Evolutionary conservation across 768 basidiomycete genomes (phyloP).

Genomic region (Tricholoma furcatifolium): DNA sequence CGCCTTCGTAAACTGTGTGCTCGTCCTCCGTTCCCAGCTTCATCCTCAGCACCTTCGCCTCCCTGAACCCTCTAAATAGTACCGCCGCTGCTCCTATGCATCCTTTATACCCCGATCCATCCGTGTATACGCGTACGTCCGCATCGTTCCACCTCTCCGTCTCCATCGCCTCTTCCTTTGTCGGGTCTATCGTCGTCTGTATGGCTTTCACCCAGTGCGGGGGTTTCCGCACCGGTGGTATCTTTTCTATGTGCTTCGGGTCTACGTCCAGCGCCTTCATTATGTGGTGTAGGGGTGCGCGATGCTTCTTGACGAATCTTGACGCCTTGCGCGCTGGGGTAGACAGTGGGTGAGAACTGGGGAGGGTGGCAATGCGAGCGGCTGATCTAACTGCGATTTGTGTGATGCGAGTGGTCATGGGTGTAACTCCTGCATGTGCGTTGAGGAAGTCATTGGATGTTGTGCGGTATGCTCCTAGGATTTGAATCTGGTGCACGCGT

Average conservation of each 20-base stretch:
- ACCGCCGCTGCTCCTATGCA: constrained; percentile 29
- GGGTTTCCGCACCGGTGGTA: background rate
- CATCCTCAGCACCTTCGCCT: constrained; percentile 4
- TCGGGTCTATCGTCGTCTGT: background rate
- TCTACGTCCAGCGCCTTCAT: background rate
- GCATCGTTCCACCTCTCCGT: too few species aligned
- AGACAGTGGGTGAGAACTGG: constrained; percentile 6
- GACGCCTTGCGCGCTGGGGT: background rate
- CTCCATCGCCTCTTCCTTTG: too few species aligned
- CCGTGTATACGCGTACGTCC: too few species aligned
- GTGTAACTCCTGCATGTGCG: constrained; percentile 13
- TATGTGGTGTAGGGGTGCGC: constrained; percentile 13
- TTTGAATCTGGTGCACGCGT: constrained; percentile 2
- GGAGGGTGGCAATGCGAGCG: constrained; percentile 6
- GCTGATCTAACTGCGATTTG: constrained; percentile 7
- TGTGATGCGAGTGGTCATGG: constrained; percentile 5
- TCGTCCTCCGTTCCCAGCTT: constrained; percentile 19
- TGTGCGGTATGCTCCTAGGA: constrained; percentile 11
- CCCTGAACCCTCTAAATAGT: background rate
- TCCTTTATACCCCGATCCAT: constrained; percentile 23
- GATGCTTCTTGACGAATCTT: background rate
- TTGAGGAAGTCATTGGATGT: constrained; percentile 14
- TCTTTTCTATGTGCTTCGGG: background rate
- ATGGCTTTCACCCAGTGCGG: background rate
- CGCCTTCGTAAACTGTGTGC: constrained; percentile 9